A percentile compares a stretch with the other conserved stretches of the same genome.
These are phyloP conservation scores for Eucalyptus virginea DNA, from an alignment of 345 rosid species.

Conservation along the genomic window DNA sequence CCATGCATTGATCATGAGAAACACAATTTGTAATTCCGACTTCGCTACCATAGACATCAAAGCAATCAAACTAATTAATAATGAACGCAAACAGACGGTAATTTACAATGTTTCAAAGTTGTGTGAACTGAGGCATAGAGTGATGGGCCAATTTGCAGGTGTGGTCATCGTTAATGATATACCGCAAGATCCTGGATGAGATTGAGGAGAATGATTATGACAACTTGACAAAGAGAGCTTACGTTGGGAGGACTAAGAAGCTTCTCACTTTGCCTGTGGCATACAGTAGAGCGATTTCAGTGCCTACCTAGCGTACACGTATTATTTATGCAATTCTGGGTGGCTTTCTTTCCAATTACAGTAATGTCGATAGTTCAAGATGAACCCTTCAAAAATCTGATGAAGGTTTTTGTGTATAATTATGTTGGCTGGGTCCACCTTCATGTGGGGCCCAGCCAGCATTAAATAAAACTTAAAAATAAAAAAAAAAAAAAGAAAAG, in stretches of 20 bases:
- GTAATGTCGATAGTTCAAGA: not conserved
- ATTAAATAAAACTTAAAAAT: no score
- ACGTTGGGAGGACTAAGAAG: conserved; percentile 32
- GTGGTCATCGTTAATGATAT: conserved; percentile 43
- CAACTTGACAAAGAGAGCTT: conserved; percentile 47
- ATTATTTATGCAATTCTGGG: not conserved
- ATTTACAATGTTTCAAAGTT: not conserved
- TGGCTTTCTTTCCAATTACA: not conserved
- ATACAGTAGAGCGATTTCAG: conserved; percentile 16
- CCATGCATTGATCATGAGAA: not conserved
- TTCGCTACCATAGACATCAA: not conserved
- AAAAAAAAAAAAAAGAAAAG: no score
- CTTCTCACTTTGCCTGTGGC: conserved; percentile 39
- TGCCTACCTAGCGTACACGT: not conserved
- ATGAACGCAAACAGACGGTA: not conserved
- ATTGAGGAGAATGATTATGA: conserved; percentile 50
- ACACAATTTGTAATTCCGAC: not conserved
- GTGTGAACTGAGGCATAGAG: not conserved
- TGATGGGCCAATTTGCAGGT: conserved; percentile 12
- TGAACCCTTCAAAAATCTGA: not conserved
- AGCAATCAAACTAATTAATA: not conserved
- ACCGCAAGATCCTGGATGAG: conserved; percentile 35
- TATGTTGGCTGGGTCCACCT: not conserved
- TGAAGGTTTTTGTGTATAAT: not conserved
- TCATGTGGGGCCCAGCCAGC: no score